phyloP scores from a whole-genome alignment of 1,284 basidiomycete species.

The Tylopilus orsonianus region DNA sequence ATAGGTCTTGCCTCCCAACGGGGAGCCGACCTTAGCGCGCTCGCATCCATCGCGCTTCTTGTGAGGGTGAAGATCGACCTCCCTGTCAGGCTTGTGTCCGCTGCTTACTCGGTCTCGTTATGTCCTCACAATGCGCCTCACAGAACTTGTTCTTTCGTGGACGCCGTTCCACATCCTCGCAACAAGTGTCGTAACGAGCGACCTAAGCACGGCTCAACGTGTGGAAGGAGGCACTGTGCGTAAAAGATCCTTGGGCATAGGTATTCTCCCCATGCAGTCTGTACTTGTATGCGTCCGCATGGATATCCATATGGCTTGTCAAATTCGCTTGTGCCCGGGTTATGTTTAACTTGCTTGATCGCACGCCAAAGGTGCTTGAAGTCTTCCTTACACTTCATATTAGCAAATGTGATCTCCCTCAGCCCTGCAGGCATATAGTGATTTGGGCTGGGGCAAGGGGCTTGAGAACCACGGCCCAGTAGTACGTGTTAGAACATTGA shows the following conservation, averaged over 20 bases:
- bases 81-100: conserved; percentile 43
- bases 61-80: conserved; percentile 58
- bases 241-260: conserved; percentile 20
- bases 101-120: neutral
- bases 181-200: conserved; percentile 71
- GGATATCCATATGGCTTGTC: conserved; percentile 16
- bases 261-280: conserved; percentile 14
- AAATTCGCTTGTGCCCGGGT: conserved; percentile 1
- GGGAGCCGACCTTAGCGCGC: conserved; percentile 65
- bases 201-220: conserved; percentile 64
- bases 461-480: neutral
- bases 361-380: neutral
- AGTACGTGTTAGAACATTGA: neutral
- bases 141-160: conserved; percentile 43
- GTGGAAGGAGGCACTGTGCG: conserved; percentile 47
- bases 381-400: neutral
- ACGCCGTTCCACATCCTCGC: conserved; percentile 58
- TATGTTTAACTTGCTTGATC: conserved; percentile 2
- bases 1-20: conserved; percentile 51
- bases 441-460: neutral
- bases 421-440: neutral
- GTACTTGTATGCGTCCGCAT: conserved; percentile 13
- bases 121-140: conserved; percentile 7
- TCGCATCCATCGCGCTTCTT: conserved; percentile 76
- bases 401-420: neutral